phyloP scores from a whole-genome alignment of 75 land plant species.

The Selaginella tamariscina region DNA sequence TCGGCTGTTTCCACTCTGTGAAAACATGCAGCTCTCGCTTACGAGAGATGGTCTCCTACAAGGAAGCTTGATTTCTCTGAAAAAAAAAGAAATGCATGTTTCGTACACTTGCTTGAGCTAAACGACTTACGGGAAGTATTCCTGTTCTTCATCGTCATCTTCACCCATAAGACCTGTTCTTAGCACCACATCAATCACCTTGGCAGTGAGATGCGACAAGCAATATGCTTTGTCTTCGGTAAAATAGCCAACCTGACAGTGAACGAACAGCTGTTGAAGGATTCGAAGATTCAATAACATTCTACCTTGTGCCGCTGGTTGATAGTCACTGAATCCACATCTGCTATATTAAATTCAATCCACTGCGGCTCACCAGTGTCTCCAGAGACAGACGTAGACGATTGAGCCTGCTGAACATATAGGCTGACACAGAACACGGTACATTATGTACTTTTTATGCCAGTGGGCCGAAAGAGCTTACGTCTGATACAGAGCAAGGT shows the following conservation, averaged over 20 bases:
- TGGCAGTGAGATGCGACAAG: constrained; percentile 83
- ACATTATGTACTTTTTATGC: neutral
- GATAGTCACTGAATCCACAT: neutral
- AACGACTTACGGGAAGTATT: constrained; percentile 60
- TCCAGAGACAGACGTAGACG: neutral
- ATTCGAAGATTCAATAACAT: too few species aligned
- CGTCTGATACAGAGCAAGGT: constrained; percentile 81
- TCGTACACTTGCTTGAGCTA: neutral
- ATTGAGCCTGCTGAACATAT: neutral
- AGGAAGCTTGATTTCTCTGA: constrained; percentile 85
- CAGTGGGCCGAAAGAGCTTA: constrained; percentile 21
- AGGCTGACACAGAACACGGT: neutral
- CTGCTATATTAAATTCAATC: neutral
- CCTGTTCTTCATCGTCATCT: constrained; percentile 66
- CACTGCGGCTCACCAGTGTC: neutral
- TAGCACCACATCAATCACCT: constrained; percentile 75
- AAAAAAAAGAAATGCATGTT: neutral
- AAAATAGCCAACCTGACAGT: constrained; percentile 81
- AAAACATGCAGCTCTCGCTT: constrained; percentile 85
- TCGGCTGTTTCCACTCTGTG: constrained; percentile 41
- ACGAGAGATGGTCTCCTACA: constrained; percentile 79
- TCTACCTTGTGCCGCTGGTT: neutral
- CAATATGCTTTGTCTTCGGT: constrained; percentile 67
- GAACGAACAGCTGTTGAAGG: too few species aligned
- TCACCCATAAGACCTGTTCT: constrained; percentile 91